Conservation (phyloP, 2,329 filamentous ascomycete genomes). For the Venturia effusa region DNA sequence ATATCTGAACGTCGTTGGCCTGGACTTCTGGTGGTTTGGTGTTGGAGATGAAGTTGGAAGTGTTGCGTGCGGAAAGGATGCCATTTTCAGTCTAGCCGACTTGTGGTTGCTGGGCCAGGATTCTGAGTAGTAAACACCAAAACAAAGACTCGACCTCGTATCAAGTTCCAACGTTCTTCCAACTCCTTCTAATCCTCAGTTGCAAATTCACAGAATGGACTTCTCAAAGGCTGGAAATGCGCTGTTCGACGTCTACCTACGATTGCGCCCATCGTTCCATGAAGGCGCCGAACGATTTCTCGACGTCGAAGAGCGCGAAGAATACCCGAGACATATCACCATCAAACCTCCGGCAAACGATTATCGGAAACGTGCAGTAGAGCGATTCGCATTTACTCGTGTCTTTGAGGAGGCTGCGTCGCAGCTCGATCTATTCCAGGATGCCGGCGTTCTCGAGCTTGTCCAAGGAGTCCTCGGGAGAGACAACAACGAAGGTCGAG, state of each 20-base stretch:
- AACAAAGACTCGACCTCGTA: slow-evolving; percentile 1
- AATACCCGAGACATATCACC: slow-evolving; percentile 39
- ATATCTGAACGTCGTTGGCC: too few species aligned
- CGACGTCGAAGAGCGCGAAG: slow-evolving; percentile 50
- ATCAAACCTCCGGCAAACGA: slow-evolving; percentile 62
- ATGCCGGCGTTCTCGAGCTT: slow-evolving; percentile 61
- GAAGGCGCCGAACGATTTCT: slow-evolving; percentile 57
- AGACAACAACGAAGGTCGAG: slow-evolving; percentile 65
- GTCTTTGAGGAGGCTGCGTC: slow-evolving; percentile 81
- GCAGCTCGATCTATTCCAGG: slow-evolving; percentile 79
- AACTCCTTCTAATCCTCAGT: not conserved
- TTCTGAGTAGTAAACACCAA: not conserved
- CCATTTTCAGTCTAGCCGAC: not conserved
- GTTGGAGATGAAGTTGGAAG: too few species aligned
- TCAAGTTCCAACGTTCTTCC: not conserved
- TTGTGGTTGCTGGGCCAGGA: not conserved
- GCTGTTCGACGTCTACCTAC: slow-evolving; percentile 83
- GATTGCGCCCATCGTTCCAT: slow-evolving; percentile 46
- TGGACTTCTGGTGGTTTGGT: too few species aligned
- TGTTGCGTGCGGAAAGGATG: too few species aligned
- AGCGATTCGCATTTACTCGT: slow-evolving; percentile 87
- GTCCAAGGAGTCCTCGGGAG: slow-evolving; percentile 72
- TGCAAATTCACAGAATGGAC: not conserved
- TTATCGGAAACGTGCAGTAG: slow-evolving; percentile 71
- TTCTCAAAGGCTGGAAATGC: not conserved